Conservation (phyloP, 495 filamentous ascomycete genomes). For the Venustampulla echinocandica region DNA sequence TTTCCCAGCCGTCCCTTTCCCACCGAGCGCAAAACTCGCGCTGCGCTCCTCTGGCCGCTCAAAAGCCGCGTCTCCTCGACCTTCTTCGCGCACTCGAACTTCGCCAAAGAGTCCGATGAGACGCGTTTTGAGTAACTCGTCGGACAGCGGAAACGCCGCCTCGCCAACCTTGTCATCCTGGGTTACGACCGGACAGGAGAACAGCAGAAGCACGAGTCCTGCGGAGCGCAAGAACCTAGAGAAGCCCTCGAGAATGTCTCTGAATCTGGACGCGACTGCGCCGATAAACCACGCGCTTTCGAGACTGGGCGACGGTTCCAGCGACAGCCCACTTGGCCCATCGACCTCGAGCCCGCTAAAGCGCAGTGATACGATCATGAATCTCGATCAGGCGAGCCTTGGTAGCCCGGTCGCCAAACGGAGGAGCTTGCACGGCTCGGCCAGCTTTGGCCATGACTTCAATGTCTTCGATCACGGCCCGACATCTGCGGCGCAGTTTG, state of each 20-base stretch:
- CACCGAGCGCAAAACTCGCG: conserved; percentile 42
- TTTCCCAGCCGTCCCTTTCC: conserved; percentile 46
- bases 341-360: conserved; percentile 79
- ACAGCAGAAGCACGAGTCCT: conserved; percentile 34
- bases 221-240: conserved; percentile 34
- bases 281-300: conserved; percentile 39
- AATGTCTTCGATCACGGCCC: conserved; percentile 60
- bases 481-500: conserved; percentile 28
- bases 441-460: conserved; percentile 44
- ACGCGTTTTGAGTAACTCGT: conserved; percentile 59
- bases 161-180: conserved; percentile 9
- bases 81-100: conserved; percentile 38
- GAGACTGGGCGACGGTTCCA: conserved; percentile 34
- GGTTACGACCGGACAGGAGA: conserved; percentile 47
- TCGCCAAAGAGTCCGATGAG: conserved; percentile 70
- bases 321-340: conserved; percentile 32
- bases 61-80: conserved; percentile 21
- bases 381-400: conserved; percentile 64
- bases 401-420: conserved; percentile 83
- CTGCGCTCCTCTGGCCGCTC: conserved; percentile 39
- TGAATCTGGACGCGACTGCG: conserved; percentile 37
- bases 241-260: conserved; percentile 34
- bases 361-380: conserved; percentile 84
- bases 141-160: conserved; percentile 55
- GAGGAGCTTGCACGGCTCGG: conserved; percentile 65